phyloP scores from a whole-genome alignment of 2,329 filamentous ascomycete species.

The Grosmannia clavigera region DNA sequence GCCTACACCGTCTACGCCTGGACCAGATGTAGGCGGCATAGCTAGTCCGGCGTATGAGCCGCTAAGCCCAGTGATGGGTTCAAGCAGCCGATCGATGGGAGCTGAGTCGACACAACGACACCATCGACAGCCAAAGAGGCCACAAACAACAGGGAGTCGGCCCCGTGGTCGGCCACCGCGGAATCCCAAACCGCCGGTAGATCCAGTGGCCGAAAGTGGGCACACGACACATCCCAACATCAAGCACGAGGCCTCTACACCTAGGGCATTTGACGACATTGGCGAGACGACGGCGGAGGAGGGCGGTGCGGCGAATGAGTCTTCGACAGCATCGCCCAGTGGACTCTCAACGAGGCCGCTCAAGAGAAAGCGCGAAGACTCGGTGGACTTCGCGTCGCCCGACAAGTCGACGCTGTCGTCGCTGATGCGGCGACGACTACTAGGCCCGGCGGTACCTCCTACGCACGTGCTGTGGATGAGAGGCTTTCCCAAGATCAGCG shows the following conservation, averaged over 20 bases:
- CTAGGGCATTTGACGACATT: slow-evolving; percentile 38
- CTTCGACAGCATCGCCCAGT: neutral
- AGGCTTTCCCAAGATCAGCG: slow-evolving; percentile 60
- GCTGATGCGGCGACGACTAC: neutral
- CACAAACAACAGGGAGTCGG: neutral
- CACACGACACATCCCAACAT: slow-evolving; percentile 23
- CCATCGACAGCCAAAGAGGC: slow-evolving; percentile 6
- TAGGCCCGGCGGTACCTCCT: slow-evolving; percentile 35
- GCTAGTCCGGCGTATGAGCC: slow-evolving; percentile 46
- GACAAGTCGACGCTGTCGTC: slow-evolving; percentile 24
- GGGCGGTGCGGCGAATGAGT: slow-evolving; percentile 18
- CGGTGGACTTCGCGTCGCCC: slow-evolving; percentile 19
- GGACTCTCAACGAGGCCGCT: slow-evolving; percentile 15
- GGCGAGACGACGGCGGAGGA: slow-evolving; percentile 46
- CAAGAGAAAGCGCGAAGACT: slow-evolving; percentile 48
- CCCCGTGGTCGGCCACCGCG: slow-evolving; percentile 5
- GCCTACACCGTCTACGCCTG: slow-evolving; percentile 46
- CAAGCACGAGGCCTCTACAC: slow-evolving; percentile 48
- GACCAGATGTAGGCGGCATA: slow-evolving; percentile 24
- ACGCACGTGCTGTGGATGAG: slow-evolving; percentile 64
- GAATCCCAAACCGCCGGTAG: neutral
- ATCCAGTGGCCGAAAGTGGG: neutral
- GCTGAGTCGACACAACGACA: neutral
- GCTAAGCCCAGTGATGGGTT: slow-evolving; percentile 37
- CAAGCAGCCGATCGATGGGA: neutral